A percentile compares a stretch with the other conserved stretches of the same genome.
Conservation (phyloP, 148 eudicot species). For the Persicaria maculosa region DNA sequence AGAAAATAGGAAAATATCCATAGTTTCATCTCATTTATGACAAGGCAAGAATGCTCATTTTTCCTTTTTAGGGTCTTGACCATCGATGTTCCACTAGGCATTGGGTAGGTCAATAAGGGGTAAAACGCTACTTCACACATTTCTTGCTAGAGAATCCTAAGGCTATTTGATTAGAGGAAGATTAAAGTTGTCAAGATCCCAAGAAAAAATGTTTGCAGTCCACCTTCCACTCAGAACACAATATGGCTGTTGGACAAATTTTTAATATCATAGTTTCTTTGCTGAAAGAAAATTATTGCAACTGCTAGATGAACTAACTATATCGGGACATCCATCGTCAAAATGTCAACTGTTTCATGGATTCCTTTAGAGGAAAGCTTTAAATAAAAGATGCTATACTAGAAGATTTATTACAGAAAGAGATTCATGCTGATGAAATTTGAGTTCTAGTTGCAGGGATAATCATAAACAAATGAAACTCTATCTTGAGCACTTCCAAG, state of each 20-base stretch:
- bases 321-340: neutral
- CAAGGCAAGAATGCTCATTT: neutral
- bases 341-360: neutral
- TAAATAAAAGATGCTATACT: neutral
- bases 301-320: neutral
- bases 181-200: neutral
- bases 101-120: no score
- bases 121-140: no score
- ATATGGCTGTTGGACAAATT: neutral
- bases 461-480: neutral
- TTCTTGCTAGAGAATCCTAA: neutral
- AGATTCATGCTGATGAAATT: neutral
- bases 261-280: neutral
- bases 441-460: neutral
- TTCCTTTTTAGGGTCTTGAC: no score
- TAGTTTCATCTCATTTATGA: neutral
- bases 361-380: neutral
- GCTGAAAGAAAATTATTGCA: neutral
- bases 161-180: conserved; percentile 5
- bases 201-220: neutral
- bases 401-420: neutral
- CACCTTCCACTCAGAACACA: neutral
- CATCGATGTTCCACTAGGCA: no score
- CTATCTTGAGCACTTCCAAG: no score
- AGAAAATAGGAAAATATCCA: neutral